Conservation (phyloP, 2,329 filamentous ascomycete species). For the Fusarium sp. region DNA sequence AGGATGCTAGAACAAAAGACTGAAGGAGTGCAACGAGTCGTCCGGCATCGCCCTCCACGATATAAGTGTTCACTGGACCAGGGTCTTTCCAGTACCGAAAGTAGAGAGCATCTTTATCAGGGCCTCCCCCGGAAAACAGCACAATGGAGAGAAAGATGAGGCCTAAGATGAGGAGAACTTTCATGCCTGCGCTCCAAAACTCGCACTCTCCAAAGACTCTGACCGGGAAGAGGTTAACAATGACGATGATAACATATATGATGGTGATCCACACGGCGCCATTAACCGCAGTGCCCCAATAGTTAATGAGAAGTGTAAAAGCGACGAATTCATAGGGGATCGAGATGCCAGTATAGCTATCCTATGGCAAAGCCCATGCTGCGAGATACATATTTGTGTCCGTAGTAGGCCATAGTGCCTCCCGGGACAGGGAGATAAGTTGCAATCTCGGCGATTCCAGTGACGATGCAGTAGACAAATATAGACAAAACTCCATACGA, state of each 20-base stretch:
- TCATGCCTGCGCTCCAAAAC: not conserved
- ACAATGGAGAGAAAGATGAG: not conserved
- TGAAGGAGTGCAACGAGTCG: constrained; percentile 52
- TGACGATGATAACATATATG: not conserved
- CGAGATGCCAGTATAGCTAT: constrained; percentile 50
- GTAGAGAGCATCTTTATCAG: not conserved
- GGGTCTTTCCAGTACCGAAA: not conserved
- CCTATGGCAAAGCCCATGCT: constrained; percentile 51
- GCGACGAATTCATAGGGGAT: not conserved
- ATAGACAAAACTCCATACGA: not conserved
- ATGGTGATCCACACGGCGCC: not conserved
- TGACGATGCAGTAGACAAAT: not conserved
- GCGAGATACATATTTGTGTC: constrained; percentile 41
- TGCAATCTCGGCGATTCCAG: constrained; percentile 38
- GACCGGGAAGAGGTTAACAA: not conserved
- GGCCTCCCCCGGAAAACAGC: not conserved
- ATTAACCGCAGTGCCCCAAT: not conserved
- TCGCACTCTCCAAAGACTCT: not conserved
- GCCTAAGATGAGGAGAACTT: not conserved
- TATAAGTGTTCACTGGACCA: not conserved
- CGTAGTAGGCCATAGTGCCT: constrained; percentile 38
- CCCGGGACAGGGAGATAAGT: constrained; percentile 41
- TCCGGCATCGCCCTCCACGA: not conserved
- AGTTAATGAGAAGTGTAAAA: not conserved
- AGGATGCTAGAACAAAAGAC: constrained; percentile 50